Base-by-base conservation (phyloP, 768 basidiomycete genomes). In the Suillus occidentalis region DNA sequence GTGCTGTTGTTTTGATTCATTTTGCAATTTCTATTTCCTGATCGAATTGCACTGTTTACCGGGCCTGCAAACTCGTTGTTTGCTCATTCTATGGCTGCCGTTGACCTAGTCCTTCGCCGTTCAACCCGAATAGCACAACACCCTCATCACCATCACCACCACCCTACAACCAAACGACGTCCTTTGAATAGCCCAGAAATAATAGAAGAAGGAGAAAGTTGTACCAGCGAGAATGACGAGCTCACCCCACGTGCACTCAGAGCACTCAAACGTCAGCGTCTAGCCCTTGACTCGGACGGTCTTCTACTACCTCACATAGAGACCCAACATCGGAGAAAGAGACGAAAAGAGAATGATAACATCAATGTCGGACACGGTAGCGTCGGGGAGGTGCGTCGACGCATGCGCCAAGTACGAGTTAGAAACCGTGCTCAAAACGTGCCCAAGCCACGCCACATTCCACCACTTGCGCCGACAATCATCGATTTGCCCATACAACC, bases 211-310 rank as follows among this genome's bases (percentile, higher is more conserved):
- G 18, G 3, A n/a, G 20, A 36, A 39, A 25, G 16, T 34, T 34
- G 18, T 34, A 55, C 52, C 31, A 58, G 25, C 39, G 39, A 20
- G 57, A 28, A 7, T 64, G 72, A 73, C 70, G 74, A 77, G 42
- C 75, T 76, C 65, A 76, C 75, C 0, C 75, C 75, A 45, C 74
- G 75, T 62, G 75, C 75, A 2, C 76, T 76, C 50, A 76, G 75
- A 50, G 75, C 75, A 0, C 74, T 76, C 70, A 76, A 76, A 36
- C 75, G 75, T 6, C 75, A 70, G 36, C 74, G 76, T 1, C 74
- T 74, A 68, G 25, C 76, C 0, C 69, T 73, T 68, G 76, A 76
- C 73, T 65, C 61, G 34, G 73, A 75, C 52, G 67, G 68, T n/a
- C 63, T 75, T 55, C 69, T 71, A n/a, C 49, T 75, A 10, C 50